Evolutionary conservation across 1,284 basidiomycete genomes (phyloP).

Genomic region (Mycena sp.): DNA sequence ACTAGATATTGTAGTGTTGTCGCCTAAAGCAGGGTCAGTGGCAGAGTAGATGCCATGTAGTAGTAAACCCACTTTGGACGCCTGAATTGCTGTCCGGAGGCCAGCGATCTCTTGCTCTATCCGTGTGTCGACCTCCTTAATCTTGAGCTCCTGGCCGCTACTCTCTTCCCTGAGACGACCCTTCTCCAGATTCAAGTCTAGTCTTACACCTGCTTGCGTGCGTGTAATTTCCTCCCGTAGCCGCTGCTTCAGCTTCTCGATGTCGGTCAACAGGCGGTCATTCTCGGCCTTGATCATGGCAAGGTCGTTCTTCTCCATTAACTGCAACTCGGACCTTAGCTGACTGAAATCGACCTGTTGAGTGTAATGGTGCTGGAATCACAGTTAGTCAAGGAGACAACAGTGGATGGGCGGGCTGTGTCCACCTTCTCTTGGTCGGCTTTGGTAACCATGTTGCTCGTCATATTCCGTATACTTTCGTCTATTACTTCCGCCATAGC

Average conservation of each 20-base stretch:
- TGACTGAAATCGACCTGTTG: constrained; percentile 98
- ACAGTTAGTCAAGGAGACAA: not conserved
- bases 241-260: constrained; percentile 96
- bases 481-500: constrained; percentile 96
- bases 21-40: constrained; percentile 55
- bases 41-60: not conserved
- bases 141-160: constrained; percentile 93
- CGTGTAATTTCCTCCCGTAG: constrained; percentile 91
- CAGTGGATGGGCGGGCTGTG: constrained; percentile 27
- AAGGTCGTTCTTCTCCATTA: constrained; percentile 98
- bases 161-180: constrained; percentile 95
- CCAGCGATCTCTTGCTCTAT: constrained; percentile 98
- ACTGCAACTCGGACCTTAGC: constrained; percentile 94
- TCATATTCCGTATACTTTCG: constrained; percentile 94
- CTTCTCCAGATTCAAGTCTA: constrained; percentile 98
- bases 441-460: constrained; percentile 92
- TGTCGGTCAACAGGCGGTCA: constrained; percentile 90
- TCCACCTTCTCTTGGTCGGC: constrained; percentile 95
- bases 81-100: constrained; percentile 90
- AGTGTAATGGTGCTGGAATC: constrained; percentile 85
- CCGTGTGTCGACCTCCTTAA: constrained; percentile 97
- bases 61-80: constrained; percentile 73
- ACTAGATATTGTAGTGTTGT: constrained; percentile 86
- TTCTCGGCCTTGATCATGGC: constrained; percentile 96
- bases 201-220: constrained; percentile 93